Base-by-base conservation (phyloP, 257 asterid species). In the Solanum stenotomum region DNA sequence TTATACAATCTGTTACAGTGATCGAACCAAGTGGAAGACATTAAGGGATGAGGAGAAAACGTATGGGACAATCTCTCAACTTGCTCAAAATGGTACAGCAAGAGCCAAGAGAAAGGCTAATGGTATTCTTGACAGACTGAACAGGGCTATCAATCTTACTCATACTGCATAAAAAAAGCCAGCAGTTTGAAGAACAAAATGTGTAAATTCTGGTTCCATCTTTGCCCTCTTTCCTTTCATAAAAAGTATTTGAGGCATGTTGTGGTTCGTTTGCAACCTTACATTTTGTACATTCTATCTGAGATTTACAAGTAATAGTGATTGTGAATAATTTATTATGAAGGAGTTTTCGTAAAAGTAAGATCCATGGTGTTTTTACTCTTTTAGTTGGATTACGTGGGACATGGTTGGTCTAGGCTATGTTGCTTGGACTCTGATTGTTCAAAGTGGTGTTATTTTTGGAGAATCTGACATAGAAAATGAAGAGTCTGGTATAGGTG, bases 71-170 rank as follows among this genome's bases (percentile, higher is more conserved):
- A 90, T 97, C 65, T 94, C 98, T 82, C 92, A 90, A 86, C 93
- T 97, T 6, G 93, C 94, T 81, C 89, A 90, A 83, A 90, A 93
- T 68, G 99, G 99, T 71, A 94, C 97, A 25, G 91, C 98, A 15
- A 89, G 99, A 87, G 98, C 99, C 11, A 91, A 92, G 93, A 94
- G 99, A 79, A 97, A 97, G 93, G 98, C 99, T 14, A 87, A 74
- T 27, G 93, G 93, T 90, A 92, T 97, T 85, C 98, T 97, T 4
- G 98, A 94, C 83, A 92, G 97, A 84, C 90, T 96, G 77, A 93
- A 91, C 65, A 86, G 94, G 89, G 89, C 91, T 9, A 85, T 86
- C 88, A 89, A 91, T 86, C 90, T 90, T 44, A 96, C 94, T 37
- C 95, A 95, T 46, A 94, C 98, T 4, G 96, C 98, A 5, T 96